These are phyloP conservation scores for Paramecium primaurelia DNA, from an alignment of 73 alveolate species.

Conservation along the genomic window DNA sequence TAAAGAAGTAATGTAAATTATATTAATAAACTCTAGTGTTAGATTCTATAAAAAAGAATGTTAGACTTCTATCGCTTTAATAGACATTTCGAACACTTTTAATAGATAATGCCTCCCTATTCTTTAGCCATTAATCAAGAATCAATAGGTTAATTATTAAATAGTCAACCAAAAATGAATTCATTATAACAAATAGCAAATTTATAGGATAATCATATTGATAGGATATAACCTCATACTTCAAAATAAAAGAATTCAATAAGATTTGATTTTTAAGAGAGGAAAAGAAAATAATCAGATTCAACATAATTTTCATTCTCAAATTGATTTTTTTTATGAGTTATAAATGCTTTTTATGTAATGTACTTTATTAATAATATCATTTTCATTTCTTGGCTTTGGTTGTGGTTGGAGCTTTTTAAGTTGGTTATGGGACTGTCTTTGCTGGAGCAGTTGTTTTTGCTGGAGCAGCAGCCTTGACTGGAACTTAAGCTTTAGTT, in stretches of 20 bases:
- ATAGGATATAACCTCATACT: background rate
- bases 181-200: background rate
- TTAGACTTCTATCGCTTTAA: background rate
- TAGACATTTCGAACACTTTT: background rate
- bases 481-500: background rate
- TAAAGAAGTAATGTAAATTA: constrained; percentile 11
- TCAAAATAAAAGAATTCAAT: background rate
- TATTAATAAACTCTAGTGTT: constrained; percentile 1
- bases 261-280: background rate
- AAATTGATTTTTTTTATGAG: background rate
- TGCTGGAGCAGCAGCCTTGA: background rate
- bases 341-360: background rate
- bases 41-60: background rate
- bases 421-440: background rate
- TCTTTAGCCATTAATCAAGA: background rate
- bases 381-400: constrained; percentile 9
- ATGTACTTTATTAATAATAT: constrained; percentile 1
- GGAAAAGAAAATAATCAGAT: background rate
- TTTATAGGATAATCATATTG: background rate
- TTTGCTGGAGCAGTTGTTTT: constrained; percentile 9
- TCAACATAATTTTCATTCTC: background rate
- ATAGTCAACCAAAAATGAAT: background rate
- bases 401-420: background rate
- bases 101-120: constrained; percentile 7
- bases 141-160: background rate